Conservation (phyloP, 176 grass and related monocot species). For the Triticum aestivum region DNA sequence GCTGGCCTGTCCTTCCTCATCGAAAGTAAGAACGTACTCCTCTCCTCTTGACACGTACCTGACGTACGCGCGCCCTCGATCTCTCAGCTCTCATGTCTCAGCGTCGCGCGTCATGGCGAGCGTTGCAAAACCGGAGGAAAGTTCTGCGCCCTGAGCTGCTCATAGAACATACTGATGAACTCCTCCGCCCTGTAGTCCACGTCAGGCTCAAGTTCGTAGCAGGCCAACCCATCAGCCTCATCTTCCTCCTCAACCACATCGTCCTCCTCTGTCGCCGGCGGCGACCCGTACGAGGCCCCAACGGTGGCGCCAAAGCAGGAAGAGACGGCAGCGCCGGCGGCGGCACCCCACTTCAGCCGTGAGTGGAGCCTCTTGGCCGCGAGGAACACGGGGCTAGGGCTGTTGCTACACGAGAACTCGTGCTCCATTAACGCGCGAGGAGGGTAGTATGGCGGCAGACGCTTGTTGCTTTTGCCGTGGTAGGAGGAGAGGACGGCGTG, state of each 20-base stretch:
- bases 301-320: slow-evolving; percentile 33
- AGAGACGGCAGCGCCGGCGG: background rate
- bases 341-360: slow-evolving; percentile 29
- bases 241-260: slow-evolving; percentile 17
- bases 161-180: slow-evolving; percentile 87
- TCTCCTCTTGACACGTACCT: background rate
- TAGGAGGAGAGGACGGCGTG: slow-evolving; percentile 28
- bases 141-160: slow-evolving; percentile 79
- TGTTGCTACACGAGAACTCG: slow-evolving; percentile 78
- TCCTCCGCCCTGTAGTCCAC: slow-evolving; percentile 85
- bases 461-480: slow-evolving; percentile 25
- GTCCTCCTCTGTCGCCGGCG: background rate
- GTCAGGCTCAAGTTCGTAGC: slow-evolving; percentile 40
- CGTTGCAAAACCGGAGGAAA: slow-evolving; percentile 19
- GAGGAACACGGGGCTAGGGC: slow-evolving; percentile 50
- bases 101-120: slow-evolving; percentile 23
- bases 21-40: background rate
- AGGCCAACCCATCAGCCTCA: background rate
- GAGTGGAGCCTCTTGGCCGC: slow-evolving; percentile 41
- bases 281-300: background rate
- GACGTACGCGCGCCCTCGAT: background rate
- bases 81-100: background rate
- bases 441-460: background rate
- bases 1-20: background rate
- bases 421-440: slow-evolving; percentile 33